Percentiles rank a stretch among this genome's conserved stretches.
Evolutionary conservation across 768 basidiomycete species (phyloP).

Genomic region (Amanita fuliginea): DNA sequence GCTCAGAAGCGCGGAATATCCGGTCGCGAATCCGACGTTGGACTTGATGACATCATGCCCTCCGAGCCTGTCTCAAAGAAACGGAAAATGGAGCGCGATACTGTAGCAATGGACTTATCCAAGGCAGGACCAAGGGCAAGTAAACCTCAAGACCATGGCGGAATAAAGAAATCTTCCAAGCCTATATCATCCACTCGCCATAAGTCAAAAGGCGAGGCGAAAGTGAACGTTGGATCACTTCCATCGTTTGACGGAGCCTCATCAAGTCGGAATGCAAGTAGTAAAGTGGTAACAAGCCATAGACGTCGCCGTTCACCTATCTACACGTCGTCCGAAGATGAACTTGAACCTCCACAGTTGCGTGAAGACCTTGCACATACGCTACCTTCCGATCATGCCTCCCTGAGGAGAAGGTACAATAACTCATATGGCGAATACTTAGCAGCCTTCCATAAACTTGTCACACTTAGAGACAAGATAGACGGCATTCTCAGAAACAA

Average conservation of each 20-base stretch:
- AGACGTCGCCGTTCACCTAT: constrained; percentile 5
- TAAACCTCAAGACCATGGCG: not conserved
- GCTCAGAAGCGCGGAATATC: not conserved
- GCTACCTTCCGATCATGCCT: constrained; percentile 36
- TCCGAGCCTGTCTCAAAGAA: not conserved
- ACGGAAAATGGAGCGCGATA: not conserved
- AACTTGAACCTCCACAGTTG: constrained; percentile 22
- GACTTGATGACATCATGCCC: not conserved
- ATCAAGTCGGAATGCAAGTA: constrained; percentile 8
- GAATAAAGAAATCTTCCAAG: not conserved
- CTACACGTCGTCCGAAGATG: constrained; percentile 34
- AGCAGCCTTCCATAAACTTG: constrained; percentile 30
- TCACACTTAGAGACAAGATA: constrained; percentile 34
- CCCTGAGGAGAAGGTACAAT: constrained; percentile 43
- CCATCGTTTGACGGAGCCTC: not conserved
- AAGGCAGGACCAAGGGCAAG: not conserved
- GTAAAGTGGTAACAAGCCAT: constrained; percentile 1
- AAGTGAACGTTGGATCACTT: not conserved
- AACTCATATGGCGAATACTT: constrained; percentile 42
- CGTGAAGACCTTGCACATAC: constrained; percentile 18
- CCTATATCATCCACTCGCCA: not conserved
- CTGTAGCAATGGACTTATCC: not conserved
- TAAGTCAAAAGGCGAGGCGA: not conserved
- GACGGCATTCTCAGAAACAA: constrained; percentile 29
- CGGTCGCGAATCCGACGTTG: not conserved